Percentiles rank a stretch among this genome's conserved stretches.
These are phyloP conservation scores for Solanum chilense DNA, from an alignment of 257 asterid genomes.

Conservation along the genomic window DNA sequence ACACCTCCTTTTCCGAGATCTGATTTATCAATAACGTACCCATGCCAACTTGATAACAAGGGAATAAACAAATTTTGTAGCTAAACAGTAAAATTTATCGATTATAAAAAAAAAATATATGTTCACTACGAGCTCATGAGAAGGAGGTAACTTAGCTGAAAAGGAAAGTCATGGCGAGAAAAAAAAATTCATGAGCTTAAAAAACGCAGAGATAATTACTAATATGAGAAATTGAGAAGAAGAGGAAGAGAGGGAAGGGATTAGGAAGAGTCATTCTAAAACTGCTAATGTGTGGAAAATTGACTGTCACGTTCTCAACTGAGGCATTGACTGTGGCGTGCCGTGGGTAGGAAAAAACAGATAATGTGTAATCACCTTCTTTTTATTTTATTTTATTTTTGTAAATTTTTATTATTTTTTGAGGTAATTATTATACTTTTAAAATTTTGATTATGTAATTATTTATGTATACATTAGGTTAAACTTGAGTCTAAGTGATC, in stretches of 20 bases:
- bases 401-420: neutral
- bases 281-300: slow-evolving; percentile 15
- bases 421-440: neutral
- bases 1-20: slow-evolving; percentile 1
- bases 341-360: neutral
- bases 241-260: neutral
- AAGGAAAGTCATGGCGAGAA: neutral
- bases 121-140: neutral
- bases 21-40: slow-evolving; percentile 11
- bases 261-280: slow-evolving; percentile 8
- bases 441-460: no score
- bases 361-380: neutral
- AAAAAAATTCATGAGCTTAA: neutral
- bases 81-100: neutral
- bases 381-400: neutral
- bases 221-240: neutral
- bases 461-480: no score
- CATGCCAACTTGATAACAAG: neutral
- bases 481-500: neutral
- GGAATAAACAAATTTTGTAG: neutral
- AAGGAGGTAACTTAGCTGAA: slow-evolving; percentile 6
- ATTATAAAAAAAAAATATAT: neutral
- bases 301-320: slow-evolving; percentile 38
- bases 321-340: neutral
- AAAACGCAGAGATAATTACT: neutral